Percentiles rank a stretch among this genome's conserved stretches.
These are phyloP conservation scores for Nectriaceae sp. DNA, from an alignment of 2,329 filamentous ascomycete species.

Conservation along the genomic window DNA sequence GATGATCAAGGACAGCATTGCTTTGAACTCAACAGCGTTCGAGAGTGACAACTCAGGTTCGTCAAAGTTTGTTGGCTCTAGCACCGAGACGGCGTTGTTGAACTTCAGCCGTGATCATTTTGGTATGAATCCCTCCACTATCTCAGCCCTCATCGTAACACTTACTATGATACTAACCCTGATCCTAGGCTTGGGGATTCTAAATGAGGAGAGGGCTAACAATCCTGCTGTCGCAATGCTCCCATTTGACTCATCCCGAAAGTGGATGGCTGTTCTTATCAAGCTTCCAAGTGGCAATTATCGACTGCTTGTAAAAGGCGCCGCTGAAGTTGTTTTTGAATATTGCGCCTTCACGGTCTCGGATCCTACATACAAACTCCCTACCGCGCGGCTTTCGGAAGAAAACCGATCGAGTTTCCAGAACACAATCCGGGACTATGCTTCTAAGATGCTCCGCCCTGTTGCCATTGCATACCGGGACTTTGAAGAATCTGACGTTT, in stretches of 20 bases:
- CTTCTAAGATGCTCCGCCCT: constrained; percentile 70
- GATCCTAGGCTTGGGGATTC: too few relatives aligned
- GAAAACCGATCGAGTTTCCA: constrained; percentile 33
- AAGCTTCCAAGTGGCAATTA: constrained; percentile 48
- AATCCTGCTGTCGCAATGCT: constrained; percentile 49
- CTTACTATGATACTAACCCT: too few relatives aligned
- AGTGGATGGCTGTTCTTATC: constrained; percentile 58
- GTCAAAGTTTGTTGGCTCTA: constrained; percentile 52
- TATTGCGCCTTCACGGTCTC: constrained; percentile 44
- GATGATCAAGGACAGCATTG: constrained; percentile 42
- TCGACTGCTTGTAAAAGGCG: constrained; percentile 57
- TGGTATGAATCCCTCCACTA: too few relatives aligned
- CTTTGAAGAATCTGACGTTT: constrained; percentile 67
- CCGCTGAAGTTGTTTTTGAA: constrained; percentile 56
- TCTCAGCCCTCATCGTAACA: too few relatives aligned
- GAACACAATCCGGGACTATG: constrained; percentile 52
- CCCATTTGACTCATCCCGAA: constrained; percentile 55
- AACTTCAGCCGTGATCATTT: constrained; percentile 52
- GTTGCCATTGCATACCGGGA: constrained; percentile 77
- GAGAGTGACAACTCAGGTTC: constrained; percentile 44
- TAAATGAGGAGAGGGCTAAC: constrained; percentile 49
- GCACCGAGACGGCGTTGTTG: constrained; percentile 56
- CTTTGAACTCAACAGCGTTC: constrained; percentile 56
- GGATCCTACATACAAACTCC: constrained; percentile 44
- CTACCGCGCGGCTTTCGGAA: constrained; percentile 31